Conservation (phyloP, 257 asterid genomes). For the Scutellaria barbata region DNA sequence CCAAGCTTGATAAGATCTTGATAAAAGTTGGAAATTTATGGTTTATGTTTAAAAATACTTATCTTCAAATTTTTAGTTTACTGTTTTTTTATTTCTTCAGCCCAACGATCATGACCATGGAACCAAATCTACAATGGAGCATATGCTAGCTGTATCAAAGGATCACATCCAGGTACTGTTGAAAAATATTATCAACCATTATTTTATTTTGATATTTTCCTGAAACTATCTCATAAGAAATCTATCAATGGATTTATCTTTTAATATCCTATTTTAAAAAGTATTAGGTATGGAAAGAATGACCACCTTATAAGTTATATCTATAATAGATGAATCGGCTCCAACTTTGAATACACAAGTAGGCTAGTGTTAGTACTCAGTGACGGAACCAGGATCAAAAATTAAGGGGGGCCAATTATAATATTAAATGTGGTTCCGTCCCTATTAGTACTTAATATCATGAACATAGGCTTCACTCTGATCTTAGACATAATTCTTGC, state of each 20-base stretch:
- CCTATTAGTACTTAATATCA: too few relatives aligned
- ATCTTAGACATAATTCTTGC: too few relatives aligned
- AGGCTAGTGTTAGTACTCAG: too few relatives aligned
- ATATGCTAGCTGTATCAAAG: slow-evolving; percentile 67
- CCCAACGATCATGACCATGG: slow-evolving; percentile 87
- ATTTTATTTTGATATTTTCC: neutral
- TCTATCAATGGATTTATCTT: neutral
- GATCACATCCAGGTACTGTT: slow-evolving; percentile 86
- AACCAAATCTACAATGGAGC: slow-evolving; percentile 53
- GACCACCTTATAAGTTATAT: neutral
- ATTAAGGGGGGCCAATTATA: too few relatives aligned
- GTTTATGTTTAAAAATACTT: neutral
- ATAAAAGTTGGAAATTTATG: too few relatives aligned
- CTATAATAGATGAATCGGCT: neutral
- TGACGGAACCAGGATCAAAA: too few relatives aligned
- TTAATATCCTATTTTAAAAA: neutral
- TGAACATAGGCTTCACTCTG: too few relatives aligned
- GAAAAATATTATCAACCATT: neutral
- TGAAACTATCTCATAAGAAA: neutral
- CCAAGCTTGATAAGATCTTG: neutral
- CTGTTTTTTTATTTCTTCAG: slow-evolving; percentile 48
- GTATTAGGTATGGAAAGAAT: neutral
- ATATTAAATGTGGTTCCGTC: too few relatives aligned
- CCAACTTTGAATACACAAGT: too few relatives aligned
- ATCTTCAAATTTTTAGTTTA: neutral